These are phyloP conservation scores for Oxytropis ochrocephala DNA, from an alignment of 306 rosid genomes.

Conservation along the genomic window DNA sequence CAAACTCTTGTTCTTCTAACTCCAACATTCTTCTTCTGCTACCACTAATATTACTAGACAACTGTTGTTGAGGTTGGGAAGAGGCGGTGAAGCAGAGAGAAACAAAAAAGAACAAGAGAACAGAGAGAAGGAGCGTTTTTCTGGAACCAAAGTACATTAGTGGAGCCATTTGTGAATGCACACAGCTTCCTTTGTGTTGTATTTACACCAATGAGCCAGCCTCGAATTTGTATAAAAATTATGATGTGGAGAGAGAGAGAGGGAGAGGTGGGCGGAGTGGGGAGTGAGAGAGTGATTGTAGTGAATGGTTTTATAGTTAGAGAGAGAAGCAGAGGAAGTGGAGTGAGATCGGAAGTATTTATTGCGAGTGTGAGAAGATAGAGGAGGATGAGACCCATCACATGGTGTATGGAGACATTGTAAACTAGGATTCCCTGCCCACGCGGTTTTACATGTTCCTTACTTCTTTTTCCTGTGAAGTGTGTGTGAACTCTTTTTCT, in stretches of 20 bases:
- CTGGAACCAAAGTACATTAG: slow-evolving; percentile 19
- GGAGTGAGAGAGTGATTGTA: background rate
- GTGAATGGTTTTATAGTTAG: slow-evolving; percentile 10
- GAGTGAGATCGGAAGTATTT: slow-evolving; percentile 31
- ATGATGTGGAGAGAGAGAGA: background rate
- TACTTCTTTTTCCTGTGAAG: background rate
- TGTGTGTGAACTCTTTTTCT: background rate
- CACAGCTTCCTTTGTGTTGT: background rate
- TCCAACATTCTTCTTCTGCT: slow-evolving; percentile 29
- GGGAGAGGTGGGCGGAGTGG: background rate
- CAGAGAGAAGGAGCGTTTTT: slow-evolving; percentile 37
- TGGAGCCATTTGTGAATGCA: slow-evolving; percentile 57
- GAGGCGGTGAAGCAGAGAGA: slow-evolving; percentile 22
- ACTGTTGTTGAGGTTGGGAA: slow-evolving; percentile 31
- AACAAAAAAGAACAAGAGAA: slow-evolving; percentile 25
- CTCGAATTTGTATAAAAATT: background rate
- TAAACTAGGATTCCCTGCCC: background rate
- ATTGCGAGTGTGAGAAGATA: slow-evolving; percentile 14
- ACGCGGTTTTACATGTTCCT: slow-evolving; percentile 27
- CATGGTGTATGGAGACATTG: slow-evolving; percentile 29
- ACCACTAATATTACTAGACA: background rate
- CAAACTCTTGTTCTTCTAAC: background rate
- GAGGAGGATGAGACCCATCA: slow-evolving; percentile 22
- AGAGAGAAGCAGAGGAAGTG: background rate
- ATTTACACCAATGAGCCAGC: background rate